A percentile compares a stretch with the other conserved stretches of the same genome.
phyloP scores from a whole-genome alignment of 1,284 basidiomycete genomes.

The Thelephora terrestris region DNA sequence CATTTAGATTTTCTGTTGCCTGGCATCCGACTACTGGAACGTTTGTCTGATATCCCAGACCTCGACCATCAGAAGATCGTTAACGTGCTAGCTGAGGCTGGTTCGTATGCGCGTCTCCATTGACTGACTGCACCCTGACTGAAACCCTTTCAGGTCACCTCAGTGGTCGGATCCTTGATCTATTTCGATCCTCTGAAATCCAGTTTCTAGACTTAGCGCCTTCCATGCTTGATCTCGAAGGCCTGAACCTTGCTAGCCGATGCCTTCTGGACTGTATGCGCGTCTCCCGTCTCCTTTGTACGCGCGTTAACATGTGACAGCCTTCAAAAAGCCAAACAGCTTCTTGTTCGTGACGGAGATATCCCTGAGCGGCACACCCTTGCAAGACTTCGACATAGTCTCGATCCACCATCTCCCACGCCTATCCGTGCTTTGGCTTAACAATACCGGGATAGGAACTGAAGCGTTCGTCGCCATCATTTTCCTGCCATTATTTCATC shows the following conservation, averaged over 20 bases:
- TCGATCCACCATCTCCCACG: conserved; percentile 43
- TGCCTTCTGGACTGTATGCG: conserved; percentile 35
- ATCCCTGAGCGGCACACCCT: conserved; percentile 31
- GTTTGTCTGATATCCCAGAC: conserved; percentile 23
- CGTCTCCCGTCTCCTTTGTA: conserved; percentile 3
- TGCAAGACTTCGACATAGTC: conserved; percentile 39
- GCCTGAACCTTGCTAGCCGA: conserved; percentile 33
- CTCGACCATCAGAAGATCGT: conserved; percentile 33
- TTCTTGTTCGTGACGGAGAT: conserved; percentile 42
- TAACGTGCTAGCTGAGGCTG: conserved; percentile 32
- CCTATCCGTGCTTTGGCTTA: conserved; percentile 38
- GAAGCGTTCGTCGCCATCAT: conserved; percentile 37
- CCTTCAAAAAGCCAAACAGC: conserved; percentile 38
- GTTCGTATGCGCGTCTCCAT: conserved; percentile 16
- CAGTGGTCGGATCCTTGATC: conserved; percentile 14
- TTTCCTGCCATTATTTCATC: background rate
- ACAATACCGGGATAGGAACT: conserved; percentile 46
- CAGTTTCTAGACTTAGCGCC: conserved; percentile 25
- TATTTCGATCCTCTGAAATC: conserved; percentile 18
- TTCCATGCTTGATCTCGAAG: conserved; percentile 36
- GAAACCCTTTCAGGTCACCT: conserved; percentile 14
- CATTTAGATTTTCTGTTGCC: conserved; percentile 32
- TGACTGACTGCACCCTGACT: background rate
- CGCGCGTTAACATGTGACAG: conserved; percentile 22
- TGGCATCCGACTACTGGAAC: conserved; percentile 35